phyloP scores from a whole-genome alignment of 2,329 filamentous ascomycete genomes.

The Aspergillus brasiliensis region DNA sequence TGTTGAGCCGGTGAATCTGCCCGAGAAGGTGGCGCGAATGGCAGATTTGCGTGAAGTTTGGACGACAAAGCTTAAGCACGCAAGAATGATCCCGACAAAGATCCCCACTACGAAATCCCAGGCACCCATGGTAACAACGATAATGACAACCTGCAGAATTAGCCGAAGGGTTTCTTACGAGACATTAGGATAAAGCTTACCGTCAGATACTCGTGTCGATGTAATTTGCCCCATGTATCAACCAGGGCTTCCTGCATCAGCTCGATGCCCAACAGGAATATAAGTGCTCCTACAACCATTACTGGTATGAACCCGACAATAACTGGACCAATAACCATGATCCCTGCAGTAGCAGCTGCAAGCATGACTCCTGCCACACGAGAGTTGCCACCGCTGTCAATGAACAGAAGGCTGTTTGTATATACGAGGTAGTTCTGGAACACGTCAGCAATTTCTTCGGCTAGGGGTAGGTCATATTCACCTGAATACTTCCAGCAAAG shows the following conservation, averaged over 20 bases:
- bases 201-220: slow-evolving; percentile 84
- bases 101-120: slow-evolving; percentile 97
- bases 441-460: slow-evolving; percentile 24
- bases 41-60: slow-evolving; percentile 89
- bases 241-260: slow-evolving; percentile 85
- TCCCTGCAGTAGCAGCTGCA: slow-evolving; percentile 73
- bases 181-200: slow-evolving; percentile 47
- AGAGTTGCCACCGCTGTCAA: slow-evolving; percentile 85
- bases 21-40: slow-evolving; percentile 86
- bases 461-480: slow-evolving; percentile 23
- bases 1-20: slow-evolving; percentile 85
- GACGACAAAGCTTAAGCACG: slow-evolving; percentile 86
- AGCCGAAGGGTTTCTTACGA: neutral
- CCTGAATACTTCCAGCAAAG: slow-evolving; percentile 78
- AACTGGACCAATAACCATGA: slow-evolving; percentile 82
- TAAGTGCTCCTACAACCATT: slow-evolving; percentile 93
- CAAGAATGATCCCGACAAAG: slow-evolving; percentile 84
- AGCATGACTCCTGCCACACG: slow-evolving; percentile 84
- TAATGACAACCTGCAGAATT: slow-evolving; percentile 66
- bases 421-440: slow-evolving; percentile 94
- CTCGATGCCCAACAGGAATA: slow-evolving; percentile 93
- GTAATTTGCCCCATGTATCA: slow-evolving; percentile 84
- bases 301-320: slow-evolving; percentile 94
- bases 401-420: slow-evolving; percentile 96
- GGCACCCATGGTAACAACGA: slow-evolving; percentile 92